Base-by-base conservation (phyloP, 495 filamentous ascomycete genomes). In the Trypethelium eluteriae region DNA sequence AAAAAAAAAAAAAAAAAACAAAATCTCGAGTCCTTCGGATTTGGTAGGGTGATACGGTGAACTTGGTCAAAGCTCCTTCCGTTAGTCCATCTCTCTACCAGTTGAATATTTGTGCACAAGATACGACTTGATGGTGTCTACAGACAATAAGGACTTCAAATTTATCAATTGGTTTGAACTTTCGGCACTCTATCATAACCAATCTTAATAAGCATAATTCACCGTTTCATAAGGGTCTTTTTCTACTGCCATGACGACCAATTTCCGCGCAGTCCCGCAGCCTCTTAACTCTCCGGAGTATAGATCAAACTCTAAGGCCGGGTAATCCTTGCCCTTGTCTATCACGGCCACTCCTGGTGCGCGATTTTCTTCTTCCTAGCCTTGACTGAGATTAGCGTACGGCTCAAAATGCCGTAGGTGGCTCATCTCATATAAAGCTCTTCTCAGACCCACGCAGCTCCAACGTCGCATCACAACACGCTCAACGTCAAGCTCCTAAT, bases 371-470 rank as follows among this genome's bases (percentile, higher is more conserved):
- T 59, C 25, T 7, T 4, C 36, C 32, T 59, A 59, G 18, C 9
- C 53, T 36, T 7, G 5, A 59, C 6, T 3, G 25, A 36, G 53
- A 11, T 14, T 59, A 59, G 53, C 53, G 7, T 14, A 35, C 53
- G 53, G 53, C 53, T 59, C 36, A 14, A 59, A 35, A 59, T 59
- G 53, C 53, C 53, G 53, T 59, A 59, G 32, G 53, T 59, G 53
- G 53, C 53, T 59, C 53, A 9, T 36, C 53, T 59, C 53, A 59
- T 59, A 59, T 59, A 59, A 59, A 59, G 53, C 53, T 59, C 53
- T 59, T 18, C 53, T 7, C 36, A 59, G 53, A 18, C 7, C 53
- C 53, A 6, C 32, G 36, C 49, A 53, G 53, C 53, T 59, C 53
- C 11, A 59, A 14, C 32, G 11, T 59, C 53, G 32, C 53, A 59